Conservation (phyloP, 148 eudicot genomes). For the Chenopodium quinoa region DNA sequence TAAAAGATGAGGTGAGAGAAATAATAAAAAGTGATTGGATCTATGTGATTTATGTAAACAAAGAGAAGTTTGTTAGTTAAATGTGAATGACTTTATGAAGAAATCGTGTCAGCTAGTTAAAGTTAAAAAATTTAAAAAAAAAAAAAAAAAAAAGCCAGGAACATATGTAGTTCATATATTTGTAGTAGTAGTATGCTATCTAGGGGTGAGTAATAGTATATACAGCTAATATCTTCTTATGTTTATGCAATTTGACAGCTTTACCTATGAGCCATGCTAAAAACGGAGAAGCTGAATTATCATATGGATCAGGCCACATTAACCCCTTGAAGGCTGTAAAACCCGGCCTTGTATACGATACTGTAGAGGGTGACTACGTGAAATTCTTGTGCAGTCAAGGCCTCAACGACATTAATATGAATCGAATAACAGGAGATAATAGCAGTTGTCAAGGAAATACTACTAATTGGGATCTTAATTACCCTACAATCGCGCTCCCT, state of each 20-base stretch:
- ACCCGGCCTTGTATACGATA: conserved; percentile 42
- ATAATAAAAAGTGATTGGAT: too few species aligned
- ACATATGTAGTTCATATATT: too few species aligned
- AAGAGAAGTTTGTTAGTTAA: too few species aligned
- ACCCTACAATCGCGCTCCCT: conserved; percentile 33
- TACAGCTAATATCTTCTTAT: background rate
- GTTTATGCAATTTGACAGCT: conserved; percentile 21
- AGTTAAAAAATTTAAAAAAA: too few species aligned
- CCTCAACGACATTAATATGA: background rate
- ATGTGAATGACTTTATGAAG: too few species aligned
- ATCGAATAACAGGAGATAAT: conserved; percentile 25
- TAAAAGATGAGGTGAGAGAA: too few species aligned
- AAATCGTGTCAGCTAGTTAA: too few species aligned
- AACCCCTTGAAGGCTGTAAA: conserved; percentile 31
- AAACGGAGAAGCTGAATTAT: conserved; percentile 32
- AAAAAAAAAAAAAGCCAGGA: too few species aligned
- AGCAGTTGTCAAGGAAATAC: background rate
- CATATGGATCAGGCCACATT: conserved; percentile 39
- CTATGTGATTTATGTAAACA: too few species aligned
- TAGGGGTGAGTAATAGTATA: too few species aligned
- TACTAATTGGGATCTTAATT: conserved; percentile 33
- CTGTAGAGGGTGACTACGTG: conserved; percentile 23
- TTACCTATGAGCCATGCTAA: conserved; percentile 20
- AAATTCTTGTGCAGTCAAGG: conserved; percentile 39
- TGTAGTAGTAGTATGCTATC: too few species aligned